These are phyloP conservation scores for Phanerodontia chrysosporium DNA, from an alignment of 768 basidiomycete genomes.

Conservation along the genomic window DNA sequence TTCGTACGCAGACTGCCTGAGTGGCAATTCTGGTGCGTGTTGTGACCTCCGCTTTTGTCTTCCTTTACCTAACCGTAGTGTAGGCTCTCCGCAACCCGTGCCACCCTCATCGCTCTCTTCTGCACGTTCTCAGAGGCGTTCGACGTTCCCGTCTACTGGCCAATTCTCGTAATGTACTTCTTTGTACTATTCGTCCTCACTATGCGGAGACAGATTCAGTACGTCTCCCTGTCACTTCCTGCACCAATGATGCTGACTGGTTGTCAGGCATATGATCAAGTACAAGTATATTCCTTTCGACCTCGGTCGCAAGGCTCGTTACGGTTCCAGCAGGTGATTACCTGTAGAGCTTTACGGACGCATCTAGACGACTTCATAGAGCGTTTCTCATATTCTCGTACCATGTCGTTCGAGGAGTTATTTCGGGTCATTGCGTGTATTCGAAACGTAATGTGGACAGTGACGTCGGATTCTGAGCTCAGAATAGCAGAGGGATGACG, in stretches of 20 bases:
- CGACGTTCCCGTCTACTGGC: constrained; percentile 99
- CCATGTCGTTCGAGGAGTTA: neutral
- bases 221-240: constrained; percentile 36
- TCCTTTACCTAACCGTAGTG: neutral
- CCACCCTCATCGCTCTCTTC: constrained; percentile 74
- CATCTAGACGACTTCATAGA: constrained; percentile 1
- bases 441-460: neutral
- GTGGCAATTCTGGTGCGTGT: constrained; percentile 88
- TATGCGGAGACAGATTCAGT: constrained; percentile 96
- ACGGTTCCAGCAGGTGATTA: constrained; percentile 39
- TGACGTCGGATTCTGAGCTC: constrained; percentile 3
- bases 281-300: constrained; percentile 97
- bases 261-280: constrained; percentile 94
- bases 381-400: neutral
- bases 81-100: constrained; percentile 90
- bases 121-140: constrained; percentile 83
- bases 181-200: constrained; percentile 91
- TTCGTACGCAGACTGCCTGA: constrained; percentile 94
- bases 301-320: constrained; percentile 88
- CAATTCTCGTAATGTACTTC: constrained; percentile 96
- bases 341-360: neutral
- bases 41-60: neutral
- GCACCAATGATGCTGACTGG: neutral
- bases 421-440: neutral
- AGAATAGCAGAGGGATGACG: constrained; percentile 78